Evolutionary conservation across 257 asterid genomes (phyloP), one percentile per base, ranked within the genome.

Genomic region (Nicotiana paniculata): DNA sequence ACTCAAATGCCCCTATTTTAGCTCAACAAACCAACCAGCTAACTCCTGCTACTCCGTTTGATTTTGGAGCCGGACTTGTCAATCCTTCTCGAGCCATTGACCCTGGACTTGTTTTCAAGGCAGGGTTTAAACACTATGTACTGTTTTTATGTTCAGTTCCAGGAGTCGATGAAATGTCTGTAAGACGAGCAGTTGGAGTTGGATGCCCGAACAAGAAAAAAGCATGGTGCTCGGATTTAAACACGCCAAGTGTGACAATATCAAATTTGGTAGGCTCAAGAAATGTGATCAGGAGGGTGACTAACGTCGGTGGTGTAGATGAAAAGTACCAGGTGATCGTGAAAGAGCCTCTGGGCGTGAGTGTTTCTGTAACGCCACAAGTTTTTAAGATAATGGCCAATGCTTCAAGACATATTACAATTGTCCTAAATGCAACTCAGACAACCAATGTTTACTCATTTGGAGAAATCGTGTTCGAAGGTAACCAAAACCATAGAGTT

Each of bases 111-210:
- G 89, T 89, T 18, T 91, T 93, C 72, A 63, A 93, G 58, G 75
- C 81, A 13, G 15, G 79, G 59, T 93, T 90, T 88, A 80, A 86
- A 79, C 86, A 91, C 79, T 90, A 91, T 57, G 55, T 90, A 3
- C 86, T 79, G 82, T 93, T 91, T 70, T 39, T 93, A 18, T 91
- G 97, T 30, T 83, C 94, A 9, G 96, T 93, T 77, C 96, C 97
- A 1, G 94, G 96, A 3, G 89, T 88, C 1, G 94, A 91, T 13
- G 90, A 89, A 32, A 88, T 81, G 91, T 90, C 90, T 51, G 81
- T 93, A 28, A 86, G 91, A 79, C 90, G 82, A 39, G 90, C 88
- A 1, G 82, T 87, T 9, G 95, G 94, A 4, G 84, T 86, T 18
- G 89, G 84, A 21, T 91, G 95, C 85, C 91, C 88, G 5, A 84